These are phyloP conservation scores for Taphrina flavorubra DNA, from an alignment of 1,139 yeast species.

Conservation along the genomic window DNA sequence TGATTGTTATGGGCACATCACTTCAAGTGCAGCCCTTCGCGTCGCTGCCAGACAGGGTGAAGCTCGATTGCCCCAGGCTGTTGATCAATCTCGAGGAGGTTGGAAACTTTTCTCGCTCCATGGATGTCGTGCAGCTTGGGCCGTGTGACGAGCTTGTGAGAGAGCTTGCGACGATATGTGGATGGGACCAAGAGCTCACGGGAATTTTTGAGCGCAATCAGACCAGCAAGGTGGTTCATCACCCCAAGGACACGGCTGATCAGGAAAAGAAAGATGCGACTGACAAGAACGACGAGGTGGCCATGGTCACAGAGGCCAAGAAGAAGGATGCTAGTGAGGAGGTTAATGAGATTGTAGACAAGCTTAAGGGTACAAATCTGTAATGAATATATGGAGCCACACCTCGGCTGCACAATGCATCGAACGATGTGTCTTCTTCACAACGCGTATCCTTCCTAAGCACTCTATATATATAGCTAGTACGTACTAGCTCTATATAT, in stretches of 20 bases:
- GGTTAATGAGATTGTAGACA: constrained; percentile 12
- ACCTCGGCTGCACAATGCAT: too few species aligned
- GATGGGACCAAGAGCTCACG: constrained; percentile 58
- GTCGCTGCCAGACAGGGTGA: constrained; percentile 68
- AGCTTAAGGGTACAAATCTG: constrained; percentile 18
- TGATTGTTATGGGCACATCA: constrained; percentile 91
- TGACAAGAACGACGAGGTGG: neutral
- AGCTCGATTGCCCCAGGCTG: constrained; percentile 59
- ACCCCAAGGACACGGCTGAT: too few species aligned
- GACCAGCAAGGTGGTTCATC: neutral
- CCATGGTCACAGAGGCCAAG: neutral
- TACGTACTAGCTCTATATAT: too few species aligned
- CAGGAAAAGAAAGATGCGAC: too few species aligned
- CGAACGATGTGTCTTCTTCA: too few species aligned
- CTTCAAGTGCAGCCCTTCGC: constrained; percentile 91
- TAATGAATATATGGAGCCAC: neutral
- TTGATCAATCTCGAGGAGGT: constrained; percentile 76
- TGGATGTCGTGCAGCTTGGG: constrained; percentile 66
- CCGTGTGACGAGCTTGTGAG: constrained; percentile 70
- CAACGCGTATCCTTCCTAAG: too few species aligned
- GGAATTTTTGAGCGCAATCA: constrained; percentile 38
- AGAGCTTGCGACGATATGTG: constrained; percentile 60
- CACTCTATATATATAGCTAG: too few species aligned
- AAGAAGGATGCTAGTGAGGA: constrained; percentile 14
- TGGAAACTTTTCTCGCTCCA: constrained; percentile 63